Evolutionary conservation across 1,139 yeast species (phyloP).

Genomic region (Debaryomyces coudertii): DNA sequence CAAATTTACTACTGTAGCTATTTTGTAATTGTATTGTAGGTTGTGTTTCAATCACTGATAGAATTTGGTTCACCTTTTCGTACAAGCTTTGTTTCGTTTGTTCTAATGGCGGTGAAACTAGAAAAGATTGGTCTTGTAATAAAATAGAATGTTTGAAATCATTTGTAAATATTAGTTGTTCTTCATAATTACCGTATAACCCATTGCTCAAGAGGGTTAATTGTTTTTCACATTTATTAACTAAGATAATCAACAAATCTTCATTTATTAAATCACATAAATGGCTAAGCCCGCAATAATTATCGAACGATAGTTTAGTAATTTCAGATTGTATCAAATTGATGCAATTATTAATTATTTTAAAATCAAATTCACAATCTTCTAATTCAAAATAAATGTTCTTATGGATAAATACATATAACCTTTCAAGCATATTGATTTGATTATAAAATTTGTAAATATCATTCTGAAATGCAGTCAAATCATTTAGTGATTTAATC

Average conservation of each 20-base stretch:
- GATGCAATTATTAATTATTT: slow-evolving; percentile 24
- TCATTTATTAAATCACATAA: slow-evolving; percentile 47
- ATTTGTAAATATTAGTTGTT: not conserved
- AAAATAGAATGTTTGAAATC: slow-evolving; percentile 4
- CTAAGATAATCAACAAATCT: slow-evolving; percentile 39
- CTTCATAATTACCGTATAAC: not conserved
- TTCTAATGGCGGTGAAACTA: slow-evolving; percentile 35
- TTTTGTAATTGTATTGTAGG: slow-evolving; percentile 7
- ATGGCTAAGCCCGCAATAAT: slow-evolving; percentile 37
- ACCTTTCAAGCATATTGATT: slow-evolving; percentile 32
- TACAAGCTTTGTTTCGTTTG: slow-evolving; percentile 23
- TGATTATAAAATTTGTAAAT: slow-evolving; percentile 32
- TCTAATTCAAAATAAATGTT: slow-evolving; percentile 27
- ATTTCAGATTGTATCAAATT: slow-evolving; percentile 44
- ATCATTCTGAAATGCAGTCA: slow-evolving; percentile 44
- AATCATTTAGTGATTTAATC: slow-evolving; percentile 39
- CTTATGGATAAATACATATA: slow-evolving; percentile 24
- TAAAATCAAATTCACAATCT: slow-evolving; percentile 29
- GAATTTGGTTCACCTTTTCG: slow-evolving; percentile 16
- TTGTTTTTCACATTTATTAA: slow-evolving; percentile 30
- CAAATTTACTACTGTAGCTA: not conserved
- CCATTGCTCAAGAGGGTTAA: slow-evolving; percentile 14
- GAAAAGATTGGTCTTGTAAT: slow-evolving; percentile 47
- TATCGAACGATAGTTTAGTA: slow-evolving; percentile 44
- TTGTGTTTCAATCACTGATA: slow-evolving; percentile 20